Evolutionary conservation across 345 rosid species (phyloP), one percentile per base, ranked within the genome.

Genomic region (Garcia nutans): DNA sequence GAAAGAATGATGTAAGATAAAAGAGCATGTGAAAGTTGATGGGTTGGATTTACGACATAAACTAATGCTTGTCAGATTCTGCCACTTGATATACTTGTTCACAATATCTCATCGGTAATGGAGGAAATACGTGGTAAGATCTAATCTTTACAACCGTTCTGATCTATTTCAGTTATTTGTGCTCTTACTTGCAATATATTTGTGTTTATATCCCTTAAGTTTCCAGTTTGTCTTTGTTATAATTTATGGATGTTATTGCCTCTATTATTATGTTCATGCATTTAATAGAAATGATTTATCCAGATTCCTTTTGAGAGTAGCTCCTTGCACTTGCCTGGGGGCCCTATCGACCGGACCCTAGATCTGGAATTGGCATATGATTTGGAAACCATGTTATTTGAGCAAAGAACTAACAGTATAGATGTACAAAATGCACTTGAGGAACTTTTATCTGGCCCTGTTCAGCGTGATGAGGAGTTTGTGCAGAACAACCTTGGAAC

Each of bases 311-410:
- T 72, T 68, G 88, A 77, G 26, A 87, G 80, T 66, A 70, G 68
- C 76, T 65, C 77, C 26, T 71, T 73, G 11, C 70, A 75, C 76
- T 77, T 78, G 62, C 78, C 81, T 54, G 77, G 65, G 44, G 83
- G 88, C 82, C 69, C 76, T 8, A 33, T 78, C 75, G 88, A 82
- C 73, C 88, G 67, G 52, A 42, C 87, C 67, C 26, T 85, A 66
- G 88, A 79, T 84, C 54, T 81, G 74, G 92, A 85, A 55, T 73
- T 82, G 73, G 71, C 82, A 64, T 87, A 83, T 81, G 87, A 87
- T 75, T 70, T 82, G 23, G 87, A 68, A 79, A 56, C 62, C 59
- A 77, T 77, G 68, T 81, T 87, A 74, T 80, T 84, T 73, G 96
- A 85, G 80, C 92, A 80, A 84, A 77, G 79, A 78, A 82, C 84